Conservation (phyloP, 371 early-diverging fungal genomes). For the Gilbertella persicaria region DNA sequence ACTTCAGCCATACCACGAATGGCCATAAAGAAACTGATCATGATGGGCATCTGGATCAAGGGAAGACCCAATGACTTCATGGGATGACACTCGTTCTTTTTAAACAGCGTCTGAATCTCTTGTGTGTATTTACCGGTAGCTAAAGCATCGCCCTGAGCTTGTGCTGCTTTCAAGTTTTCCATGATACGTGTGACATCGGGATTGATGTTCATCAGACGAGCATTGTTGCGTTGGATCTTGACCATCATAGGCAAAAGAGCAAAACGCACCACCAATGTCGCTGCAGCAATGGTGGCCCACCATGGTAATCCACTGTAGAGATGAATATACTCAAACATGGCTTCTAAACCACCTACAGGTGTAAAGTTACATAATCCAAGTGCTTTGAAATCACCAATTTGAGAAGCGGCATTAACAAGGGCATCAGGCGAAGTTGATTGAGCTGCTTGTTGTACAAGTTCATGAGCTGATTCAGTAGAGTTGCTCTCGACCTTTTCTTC, state of each 20-base stretch:
- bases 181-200: slow-evolving; percentile 75
- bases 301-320: slow-evolving; percentile 89
- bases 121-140: slow-evolving; percentile 54
- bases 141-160: slow-evolving; percentile 57
- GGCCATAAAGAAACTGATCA: slow-evolving; percentile 89
- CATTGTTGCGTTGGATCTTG: slow-evolving; percentile 75
- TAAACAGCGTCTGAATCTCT: slow-evolving; percentile 65
- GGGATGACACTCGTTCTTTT: slow-evolving; percentile 65
- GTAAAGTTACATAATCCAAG: slow-evolving; percentile 77
- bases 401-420: slow-evolving; percentile 51
- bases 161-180: slow-evolving; percentile 63
- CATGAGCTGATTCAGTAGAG: slow-evolving; percentile 16
- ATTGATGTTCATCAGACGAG: slow-evolving; percentile 73
- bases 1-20: slow-evolving; percentile 79
- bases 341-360: slow-evolving; percentile 79
- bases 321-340: slow-evolving; percentile 76
- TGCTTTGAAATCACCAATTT: slow-evolving; percentile 80
- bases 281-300: slow-evolving; percentile 85
- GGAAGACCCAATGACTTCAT: slow-evolving; percentile 65
- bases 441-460: slow-evolving; percentile 21
- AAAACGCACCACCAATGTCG: slow-evolving; percentile 74
- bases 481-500: slow-evolving; percentile 6
- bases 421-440: slow-evolving; percentile 49
- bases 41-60: slow-evolving; percentile 81
- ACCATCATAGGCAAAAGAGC: slow-evolving; percentile 77